phyloP scores from a whole-genome alignment of 805 yeast species.

The Lipomyces mesembrius region DNA sequence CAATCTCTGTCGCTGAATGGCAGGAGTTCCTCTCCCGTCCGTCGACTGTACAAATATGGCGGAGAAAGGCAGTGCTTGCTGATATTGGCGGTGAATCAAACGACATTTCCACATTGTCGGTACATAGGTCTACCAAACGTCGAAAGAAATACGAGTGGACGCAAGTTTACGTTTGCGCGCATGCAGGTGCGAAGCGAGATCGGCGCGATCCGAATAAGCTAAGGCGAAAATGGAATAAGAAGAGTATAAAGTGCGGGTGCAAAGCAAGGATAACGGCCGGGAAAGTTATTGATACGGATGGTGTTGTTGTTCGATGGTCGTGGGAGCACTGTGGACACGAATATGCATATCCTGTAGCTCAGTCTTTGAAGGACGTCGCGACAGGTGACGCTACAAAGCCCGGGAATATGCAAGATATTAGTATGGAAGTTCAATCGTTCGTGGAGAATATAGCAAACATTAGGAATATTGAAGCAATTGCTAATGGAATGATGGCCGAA shows the following conservation, averaged over 20 bases:
- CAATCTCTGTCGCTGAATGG: slow-evolving; percentile 16
- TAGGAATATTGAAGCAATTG: not conserved
- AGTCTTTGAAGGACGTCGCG: not conserved
- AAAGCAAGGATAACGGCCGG: slow-evolving; percentile 18
- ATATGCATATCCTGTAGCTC: slow-evolving; percentile 4
- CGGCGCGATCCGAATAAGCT: slow-evolving; percentile 29
- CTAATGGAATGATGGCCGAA: not conserved
- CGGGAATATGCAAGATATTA: not conserved
- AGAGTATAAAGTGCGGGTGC: slow-evolving; percentile 26
- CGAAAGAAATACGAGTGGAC: slow-evolving; percentile 52
- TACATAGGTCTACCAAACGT: not conserved
- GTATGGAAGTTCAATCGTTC: not conserved
- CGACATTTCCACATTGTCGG: not conserved
- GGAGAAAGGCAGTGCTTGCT: slow-evolving; percentile 15
- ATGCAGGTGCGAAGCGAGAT: slow-evolving; percentile 22
- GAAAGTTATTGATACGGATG: not conserved
- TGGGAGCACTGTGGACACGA: slow-evolving; percentile 21
- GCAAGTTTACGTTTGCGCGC: slow-evolving; percentile 23
- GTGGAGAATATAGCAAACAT: not conserved
- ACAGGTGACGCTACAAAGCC: not conserved
- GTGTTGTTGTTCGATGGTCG: slow-evolving; percentile 18
- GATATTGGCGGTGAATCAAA: not conserved
- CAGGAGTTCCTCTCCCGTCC: slow-evolving; percentile 7
- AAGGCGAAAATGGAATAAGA: slow-evolving; percentile 16
- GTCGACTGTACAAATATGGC: slow-evolving; percentile 18